Evolutionary conservation across 1,284 basidiomycete genomes (phyloP).

Genomic region (Apiotrichum laibachii): DNA sequence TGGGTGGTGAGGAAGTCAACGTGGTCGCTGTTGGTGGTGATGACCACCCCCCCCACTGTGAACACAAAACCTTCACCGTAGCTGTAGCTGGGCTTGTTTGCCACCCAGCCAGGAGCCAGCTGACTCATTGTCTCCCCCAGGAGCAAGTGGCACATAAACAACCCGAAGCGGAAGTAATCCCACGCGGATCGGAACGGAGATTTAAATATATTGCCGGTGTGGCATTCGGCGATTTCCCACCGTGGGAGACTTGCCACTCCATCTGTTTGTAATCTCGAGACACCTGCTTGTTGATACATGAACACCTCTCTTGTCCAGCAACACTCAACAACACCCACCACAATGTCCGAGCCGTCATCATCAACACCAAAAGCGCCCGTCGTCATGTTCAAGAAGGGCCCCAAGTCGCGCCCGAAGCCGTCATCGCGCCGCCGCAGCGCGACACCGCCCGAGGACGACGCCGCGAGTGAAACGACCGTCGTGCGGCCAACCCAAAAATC

Average conservation of each 20-base stretch:
- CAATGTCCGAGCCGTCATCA: slow-evolving; percentile 26
- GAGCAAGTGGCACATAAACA: neutral
- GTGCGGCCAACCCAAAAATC: slow-evolving; percentile 70
- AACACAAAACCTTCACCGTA: neutral
- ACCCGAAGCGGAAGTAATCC: neutral
- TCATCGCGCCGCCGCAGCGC: slow-evolving; percentile 64
- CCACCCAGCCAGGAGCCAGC: neutral
- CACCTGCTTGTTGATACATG: neutral
- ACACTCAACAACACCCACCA: neutral
- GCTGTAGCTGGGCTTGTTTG: neutral
- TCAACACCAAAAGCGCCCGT: slow-evolving; percentile 49
- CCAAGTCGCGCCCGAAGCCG: slow-evolving; percentile 62
- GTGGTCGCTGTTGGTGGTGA: neutral
- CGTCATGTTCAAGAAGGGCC: slow-evolving; percentile 83
- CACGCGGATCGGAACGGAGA: neutral
- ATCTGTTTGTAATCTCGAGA: neutral
- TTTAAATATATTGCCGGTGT: neutral
- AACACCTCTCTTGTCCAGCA: neutral
- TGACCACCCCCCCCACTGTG: neutral
- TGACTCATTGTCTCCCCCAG: neutral
- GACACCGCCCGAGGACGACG: slow-evolving; percentile 56
- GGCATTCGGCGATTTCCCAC: neutral
- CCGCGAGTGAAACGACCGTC: slow-evolving; percentile 52
- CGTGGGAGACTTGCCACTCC: slow-evolving; percentile 1
- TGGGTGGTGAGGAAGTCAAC: neutral